Evolutionary conservation across 2,329 filamentous ascomycete genomes (phyloP).

Genomic region (Pseudocercospora eumusae): DNA sequence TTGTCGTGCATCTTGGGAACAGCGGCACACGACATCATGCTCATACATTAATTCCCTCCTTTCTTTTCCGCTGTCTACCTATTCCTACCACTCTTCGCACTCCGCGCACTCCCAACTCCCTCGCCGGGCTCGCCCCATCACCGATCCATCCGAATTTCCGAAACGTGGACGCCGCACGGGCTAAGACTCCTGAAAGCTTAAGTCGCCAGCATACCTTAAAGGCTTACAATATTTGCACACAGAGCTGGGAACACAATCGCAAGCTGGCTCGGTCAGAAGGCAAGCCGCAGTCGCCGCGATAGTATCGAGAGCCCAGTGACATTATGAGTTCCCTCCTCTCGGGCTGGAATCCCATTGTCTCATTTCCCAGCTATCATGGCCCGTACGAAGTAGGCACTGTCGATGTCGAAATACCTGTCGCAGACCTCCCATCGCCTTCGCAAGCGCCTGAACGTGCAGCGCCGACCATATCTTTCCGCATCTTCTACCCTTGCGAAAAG

Average conservation of each 20-base stretch:
- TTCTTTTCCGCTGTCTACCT: not conserved
- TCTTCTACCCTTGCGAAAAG: constrained; percentile 72
- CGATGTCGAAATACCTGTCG: constrained; percentile 75
- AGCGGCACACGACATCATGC: constrained; percentile 7
- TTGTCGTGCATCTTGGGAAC: not conserved
- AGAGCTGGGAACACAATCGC: not conserved
- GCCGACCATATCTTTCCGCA: constrained; percentile 73
- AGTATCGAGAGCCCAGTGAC: constrained; percentile 1
- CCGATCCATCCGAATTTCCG: constrained; percentile 6
- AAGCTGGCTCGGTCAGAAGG: not conserved
- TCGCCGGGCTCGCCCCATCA: too few species aligned
- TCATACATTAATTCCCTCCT: not conserved
- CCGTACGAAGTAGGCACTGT: constrained; percentile 77
- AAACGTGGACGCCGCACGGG: constrained; percentile 4
- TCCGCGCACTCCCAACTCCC: not conserved
- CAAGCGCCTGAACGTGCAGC: constrained; percentile 59
- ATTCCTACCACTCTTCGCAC: not conserved
- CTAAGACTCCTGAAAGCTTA: constrained; percentile 8
- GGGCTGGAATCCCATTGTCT: constrained; percentile 65
- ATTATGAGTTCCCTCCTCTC: constrained; percentile 46
- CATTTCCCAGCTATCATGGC: constrained; percentile 74
- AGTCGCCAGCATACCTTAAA: not conserved
- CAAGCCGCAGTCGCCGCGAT: not conserved
- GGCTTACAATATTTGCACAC: not conserved
- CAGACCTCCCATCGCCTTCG: constrained; percentile 56